Evolutionary conservation across 805 yeast genomes (phyloP).

Genomic region (Kodamaea neixiangensis): DNA sequence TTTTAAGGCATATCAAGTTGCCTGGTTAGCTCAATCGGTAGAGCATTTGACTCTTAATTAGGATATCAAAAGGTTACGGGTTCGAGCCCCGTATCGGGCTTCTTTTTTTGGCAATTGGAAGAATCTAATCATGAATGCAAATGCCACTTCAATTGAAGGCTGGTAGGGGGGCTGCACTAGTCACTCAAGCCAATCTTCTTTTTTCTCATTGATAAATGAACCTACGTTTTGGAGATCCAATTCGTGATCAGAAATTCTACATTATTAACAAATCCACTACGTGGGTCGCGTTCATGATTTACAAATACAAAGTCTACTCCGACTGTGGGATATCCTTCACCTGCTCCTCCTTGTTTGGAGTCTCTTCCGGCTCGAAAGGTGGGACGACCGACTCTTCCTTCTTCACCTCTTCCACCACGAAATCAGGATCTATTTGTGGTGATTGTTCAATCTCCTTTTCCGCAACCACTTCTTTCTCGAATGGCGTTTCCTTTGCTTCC

Average conservation of each 20-base stretch:
- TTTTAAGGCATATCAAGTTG: not conserved
- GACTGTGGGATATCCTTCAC: constrained; percentile 11
- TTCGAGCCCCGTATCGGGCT: constrained; percentile 14
- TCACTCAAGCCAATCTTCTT: no score
- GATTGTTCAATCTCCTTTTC: constrained; percentile 13
- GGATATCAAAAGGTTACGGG: constrained; percentile 13
- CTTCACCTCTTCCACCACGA: constrained; percentile 8
- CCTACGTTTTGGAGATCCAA: no score
- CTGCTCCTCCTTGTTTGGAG: constrained; percentile 6
- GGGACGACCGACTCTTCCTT: constrained; percentile 16
- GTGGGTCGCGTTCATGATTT: not conserved
- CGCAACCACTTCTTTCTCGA: constrained; percentile 12
- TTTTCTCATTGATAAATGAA: no score
- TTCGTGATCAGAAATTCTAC: not conserved
- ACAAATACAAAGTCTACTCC: constrained; percentile 11
- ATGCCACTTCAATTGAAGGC: no score
- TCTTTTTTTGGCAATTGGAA: constrained; percentile 8
- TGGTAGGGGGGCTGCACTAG: no score
- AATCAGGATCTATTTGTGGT: constrained; percentile 6
- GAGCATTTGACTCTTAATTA: constrained; percentile 12
- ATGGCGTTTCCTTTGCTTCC: constrained; percentile 28
- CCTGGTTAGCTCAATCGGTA: constrained; percentile 14
- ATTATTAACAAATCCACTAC: not conserved
- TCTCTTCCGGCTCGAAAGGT: constrained; percentile 14
- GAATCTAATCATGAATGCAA: no score